Evolutionary conservation across 305 asterid genomes (phyloP).

Genomic region (Solanum hybrid): DNA sequence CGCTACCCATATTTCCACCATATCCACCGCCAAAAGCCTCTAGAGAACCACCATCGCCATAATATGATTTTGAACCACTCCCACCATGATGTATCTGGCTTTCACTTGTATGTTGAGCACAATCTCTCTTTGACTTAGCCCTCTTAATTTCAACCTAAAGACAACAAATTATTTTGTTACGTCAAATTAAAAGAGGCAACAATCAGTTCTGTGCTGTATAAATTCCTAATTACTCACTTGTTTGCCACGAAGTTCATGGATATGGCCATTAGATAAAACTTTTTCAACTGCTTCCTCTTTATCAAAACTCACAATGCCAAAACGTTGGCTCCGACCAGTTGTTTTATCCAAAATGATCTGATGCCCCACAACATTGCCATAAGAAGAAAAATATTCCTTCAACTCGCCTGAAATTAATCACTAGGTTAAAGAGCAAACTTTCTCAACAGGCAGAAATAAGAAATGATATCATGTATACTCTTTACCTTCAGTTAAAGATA

Average conservation of each 20-base stretch:
- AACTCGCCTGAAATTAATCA: slow-evolving; percentile 43
- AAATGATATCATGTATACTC: not conserved
- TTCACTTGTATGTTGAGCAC: slow-evolving; percentile 43
- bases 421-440: not conserved
- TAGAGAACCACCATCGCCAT: slow-evolving; percentile 38
- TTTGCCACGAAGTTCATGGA: slow-evolving; percentile 92
- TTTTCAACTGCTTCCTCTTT: slow-evolving; percentile 81
- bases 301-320: slow-evolving; percentile 88
- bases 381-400: slow-evolving; percentile 75
- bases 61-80: slow-evolving; percentile 43
- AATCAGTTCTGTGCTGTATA: not conserved
- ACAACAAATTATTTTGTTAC: not conserved
- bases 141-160: slow-evolving; percentile 87
- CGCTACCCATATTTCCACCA: slow-evolving; percentile 67
- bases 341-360: slow-evolving; percentile 77
- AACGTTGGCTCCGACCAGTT: slow-evolving; percentile 81
- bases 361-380: slow-evolving; percentile 68
- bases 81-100: slow-evolving; percentile 51
- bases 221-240: slow-evolving; percentile 43
- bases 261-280: slow-evolving; percentile 69
- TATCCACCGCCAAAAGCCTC: slow-evolving; percentile 60
- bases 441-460: not conserved
- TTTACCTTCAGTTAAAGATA: slow-evolving; percentile 69
- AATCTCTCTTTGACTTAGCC: slow-evolving; percentile 76
- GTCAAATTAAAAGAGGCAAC: not conserved